phyloP scores from a whole-genome alignment of 495 filamentous ascomycete species.

The Xylaria grammica region DNA sequence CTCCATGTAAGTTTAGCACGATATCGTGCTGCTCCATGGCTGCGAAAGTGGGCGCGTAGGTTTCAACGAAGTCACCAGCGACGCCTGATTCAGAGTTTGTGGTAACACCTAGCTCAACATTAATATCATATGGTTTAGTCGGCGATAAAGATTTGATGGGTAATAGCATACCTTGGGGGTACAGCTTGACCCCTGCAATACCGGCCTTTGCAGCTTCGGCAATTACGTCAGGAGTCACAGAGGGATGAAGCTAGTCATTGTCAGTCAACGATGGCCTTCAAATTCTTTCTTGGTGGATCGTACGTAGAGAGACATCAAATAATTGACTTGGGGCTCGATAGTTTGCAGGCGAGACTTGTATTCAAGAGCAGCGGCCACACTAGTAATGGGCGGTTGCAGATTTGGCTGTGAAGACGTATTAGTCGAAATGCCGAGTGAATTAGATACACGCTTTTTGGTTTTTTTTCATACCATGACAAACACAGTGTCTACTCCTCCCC shows the following conservation, averaged over 20 bases:
- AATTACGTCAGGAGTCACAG: conserved; percentile 79
- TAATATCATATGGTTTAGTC: background rate
- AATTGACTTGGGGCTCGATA: conserved; percentile 75
- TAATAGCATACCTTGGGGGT: conserved; percentile 58
- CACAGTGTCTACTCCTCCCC: conserved; percentile 74
- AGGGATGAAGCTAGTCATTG: conserved; percentile 56
- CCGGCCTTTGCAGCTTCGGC: conserved; percentile 70
- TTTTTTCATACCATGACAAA: conserved; percentile 57
- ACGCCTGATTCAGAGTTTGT: conserved; percentile 88
- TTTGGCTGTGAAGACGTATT: conserved; percentile 58
- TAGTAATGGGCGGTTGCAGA: conserved; percentile 73
- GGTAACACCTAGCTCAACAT: conserved; percentile 60
- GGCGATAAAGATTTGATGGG: background rate
- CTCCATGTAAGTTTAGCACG: conserved; percentile 66
- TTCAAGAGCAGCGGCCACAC: conserved; percentile 72
- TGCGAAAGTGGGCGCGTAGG: conserved; percentile 77
- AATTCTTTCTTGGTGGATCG: conserved; percentile 1
- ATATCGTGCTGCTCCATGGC: conserved; percentile 67
- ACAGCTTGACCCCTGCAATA: conserved; percentile 71
- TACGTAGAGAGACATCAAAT: conserved; percentile 86
- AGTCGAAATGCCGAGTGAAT: background rate
- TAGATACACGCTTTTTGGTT: conserved; percentile 8
- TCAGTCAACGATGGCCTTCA: conserved; percentile 8
- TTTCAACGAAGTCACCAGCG: conserved; percentile 53
- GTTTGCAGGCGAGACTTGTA: conserved; percentile 71